These are phyloP conservation scores for Vicia sativa DNA, from an alignment of 306 rosid species.

Conservation along the genomic window DNA sequence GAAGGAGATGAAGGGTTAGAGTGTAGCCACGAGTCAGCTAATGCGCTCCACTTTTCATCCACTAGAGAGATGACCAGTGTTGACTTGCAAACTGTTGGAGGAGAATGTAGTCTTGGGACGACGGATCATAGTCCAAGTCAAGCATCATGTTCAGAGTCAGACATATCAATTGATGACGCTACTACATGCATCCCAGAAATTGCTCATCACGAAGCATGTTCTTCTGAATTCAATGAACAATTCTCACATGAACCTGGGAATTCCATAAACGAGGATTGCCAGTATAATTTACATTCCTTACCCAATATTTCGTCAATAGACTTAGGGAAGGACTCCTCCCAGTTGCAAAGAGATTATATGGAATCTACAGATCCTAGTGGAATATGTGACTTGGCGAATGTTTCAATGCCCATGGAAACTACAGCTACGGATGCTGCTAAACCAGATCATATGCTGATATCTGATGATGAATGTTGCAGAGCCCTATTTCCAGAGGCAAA, in stretches of 20 bases:
- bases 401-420: conserved; percentile 47
- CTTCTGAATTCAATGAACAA: conserved; percentile 55
- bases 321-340: conserved; percentile 55
- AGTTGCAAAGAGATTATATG: conserved; percentile 56
- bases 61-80: conserved; percentile 51
- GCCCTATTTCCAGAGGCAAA: conserved; percentile 71
- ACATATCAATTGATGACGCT: conserved; percentile 56
- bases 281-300: conserved; percentile 53
- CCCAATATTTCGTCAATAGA: conserved; percentile 61
- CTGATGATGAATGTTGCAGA: conserved; percentile 92
- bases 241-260: conserved; percentile 60
- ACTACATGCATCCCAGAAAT: conserved; percentile 58
- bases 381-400: conserved; percentile 47
- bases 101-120: conserved; percentile 52
- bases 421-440: conserved; percentile 48
- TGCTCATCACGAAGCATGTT: conserved; percentile 55
- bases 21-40: conserved; percentile 79
- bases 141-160: conserved; percentile 72
- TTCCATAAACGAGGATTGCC: conserved; percentile 52
- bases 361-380: conserved; percentile 38
- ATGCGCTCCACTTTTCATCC: conserved; percentile 51
- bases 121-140: conserved; percentile 61
- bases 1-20: conserved; percentile 84
- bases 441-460: conserved; percentile 61
- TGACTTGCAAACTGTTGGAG: conserved; percentile 53